Base-by-base conservation (phyloP, 257 asterid genomes). In the Forsythia suspensa region DNA sequence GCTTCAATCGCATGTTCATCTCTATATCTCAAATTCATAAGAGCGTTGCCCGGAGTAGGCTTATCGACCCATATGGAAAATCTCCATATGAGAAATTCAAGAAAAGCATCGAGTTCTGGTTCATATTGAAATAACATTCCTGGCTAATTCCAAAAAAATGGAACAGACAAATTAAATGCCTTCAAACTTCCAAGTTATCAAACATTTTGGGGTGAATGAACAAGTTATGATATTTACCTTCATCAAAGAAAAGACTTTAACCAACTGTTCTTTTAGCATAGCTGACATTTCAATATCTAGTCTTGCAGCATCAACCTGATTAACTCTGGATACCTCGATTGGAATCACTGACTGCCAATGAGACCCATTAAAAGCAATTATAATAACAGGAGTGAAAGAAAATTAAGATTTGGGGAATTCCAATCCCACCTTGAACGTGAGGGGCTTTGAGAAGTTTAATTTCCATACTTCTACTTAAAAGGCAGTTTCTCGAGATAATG, bases 51-150 rank as follows among this genome's bases (percentile, higher is more conserved):
- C 57, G 97, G 98, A 34, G 97, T 95, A 80, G 99, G 98, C 87
- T 95, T 92, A 84, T 95, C 97, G 46, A 93, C 98, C 97, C 99
- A 95, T 39, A 95, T 92, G 70, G 99, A 95, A 84, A 95, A 93
- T 70, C 99, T 75, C 98, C 99, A 95, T 61, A 95, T 92, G 16
- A 95, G 92, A 82, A 93, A 92, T 76, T 93, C 97, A 41, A 95
- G 97, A 81, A 95, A 92, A 57, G 97, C 97, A 82, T 95, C 99
- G 20, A 95, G 97, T 83, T 95, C 99, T 9, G 97, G 91, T 77
- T 95, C 99, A 84, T 92, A 95, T 82, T 95, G 98, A 85, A 92
- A 93, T 83, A 92, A 79, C 93, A 95, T 89, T 87, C 99, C 97
- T 91, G 97, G 99, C 99, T 93, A 91, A 92, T 92, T 83, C 90